These are phyloP conservation scores for Quillaja saponaria DNA, from an alignment of 306 rosid genomes.

Conservation along the genomic window DNA sequence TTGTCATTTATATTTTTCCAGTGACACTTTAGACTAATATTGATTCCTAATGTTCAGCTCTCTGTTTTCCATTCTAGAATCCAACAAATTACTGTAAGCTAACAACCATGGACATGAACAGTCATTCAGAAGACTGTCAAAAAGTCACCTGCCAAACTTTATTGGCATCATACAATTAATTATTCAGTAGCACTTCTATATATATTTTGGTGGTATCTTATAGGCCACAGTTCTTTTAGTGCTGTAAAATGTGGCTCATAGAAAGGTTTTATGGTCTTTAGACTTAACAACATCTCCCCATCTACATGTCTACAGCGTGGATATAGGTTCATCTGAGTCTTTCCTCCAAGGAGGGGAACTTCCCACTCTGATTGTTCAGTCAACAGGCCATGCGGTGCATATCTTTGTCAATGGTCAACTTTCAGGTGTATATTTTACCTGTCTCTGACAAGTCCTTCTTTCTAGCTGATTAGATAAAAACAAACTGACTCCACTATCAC, in stretches of 20 bases:
- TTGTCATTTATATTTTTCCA: constrained; percentile 13
- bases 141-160: too few relatives aligned
- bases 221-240: not conserved
- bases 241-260: too few relatives aligned
- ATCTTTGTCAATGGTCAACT: constrained; percentile 84
- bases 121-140: too few relatives aligned
- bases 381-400: constrained; percentile 94
- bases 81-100: constrained; percentile 17
- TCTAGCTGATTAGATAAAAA: constrained; percentile 14
- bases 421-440: constrained; percentile 55
- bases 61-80: not conserved
- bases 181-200: too few relatives aligned
- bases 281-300: not conserved
- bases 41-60: constrained; percentile 15
- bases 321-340: constrained; percentile 75
- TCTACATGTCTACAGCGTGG: constrained; percentile 56
- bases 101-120: constrained; percentile 1
- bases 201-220: too few relatives aligned
- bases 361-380: constrained; percentile 83
- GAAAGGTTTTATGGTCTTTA: not conserved
- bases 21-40: not conserved
- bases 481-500: constrained; percentile 30
- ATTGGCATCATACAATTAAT: too few relatives aligned
- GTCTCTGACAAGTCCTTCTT: constrained; percentile 17
- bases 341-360: constrained; percentile 84